Evolutionary conservation across 2,329 filamentous ascomycete species (phyloP).

Genomic region (Neofusicoccum laricinum): DNA sequence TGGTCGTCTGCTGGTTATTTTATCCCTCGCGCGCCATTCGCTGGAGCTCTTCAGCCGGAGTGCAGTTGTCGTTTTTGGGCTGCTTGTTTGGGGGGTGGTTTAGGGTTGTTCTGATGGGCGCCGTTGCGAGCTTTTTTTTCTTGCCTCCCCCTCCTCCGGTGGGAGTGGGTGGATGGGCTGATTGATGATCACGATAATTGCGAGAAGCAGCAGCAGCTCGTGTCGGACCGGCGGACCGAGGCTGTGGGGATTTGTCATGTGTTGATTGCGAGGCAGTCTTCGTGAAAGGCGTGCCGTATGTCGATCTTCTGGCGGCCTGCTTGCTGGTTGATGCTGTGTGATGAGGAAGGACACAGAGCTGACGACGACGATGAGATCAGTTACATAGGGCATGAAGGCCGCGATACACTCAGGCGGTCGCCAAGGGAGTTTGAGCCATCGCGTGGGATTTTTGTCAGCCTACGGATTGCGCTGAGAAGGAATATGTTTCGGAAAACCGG

Average conservation of each 20-base stretch:
- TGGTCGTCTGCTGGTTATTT: no score
- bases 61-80: neutral
- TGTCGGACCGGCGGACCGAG: neutral
- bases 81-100: neutral
- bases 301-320: no score
- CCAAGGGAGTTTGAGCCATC: neutral
- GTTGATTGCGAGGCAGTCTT: neutral
- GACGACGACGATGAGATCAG: neutral
- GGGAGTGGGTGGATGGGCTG: neutral
- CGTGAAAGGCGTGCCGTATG: no score
- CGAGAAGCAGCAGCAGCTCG: no score
- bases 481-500: slow-evolving; percentile 6
- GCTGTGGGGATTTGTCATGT: neutral
- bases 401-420: neutral
- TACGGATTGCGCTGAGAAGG: neutral
- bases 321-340: no score
- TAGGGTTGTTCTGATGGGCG: neutral
- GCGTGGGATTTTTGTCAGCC: neutral
- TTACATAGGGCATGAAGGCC: neutral
- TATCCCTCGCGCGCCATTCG: neutral
- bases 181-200: neutral
- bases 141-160: neutral
- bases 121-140: neutral
- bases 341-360: neutral
- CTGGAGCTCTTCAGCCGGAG: neutral